phyloP scores from a whole-genome alignment of 257 asterid genomes.

The Ophiorrhiza pumila region DNA sequence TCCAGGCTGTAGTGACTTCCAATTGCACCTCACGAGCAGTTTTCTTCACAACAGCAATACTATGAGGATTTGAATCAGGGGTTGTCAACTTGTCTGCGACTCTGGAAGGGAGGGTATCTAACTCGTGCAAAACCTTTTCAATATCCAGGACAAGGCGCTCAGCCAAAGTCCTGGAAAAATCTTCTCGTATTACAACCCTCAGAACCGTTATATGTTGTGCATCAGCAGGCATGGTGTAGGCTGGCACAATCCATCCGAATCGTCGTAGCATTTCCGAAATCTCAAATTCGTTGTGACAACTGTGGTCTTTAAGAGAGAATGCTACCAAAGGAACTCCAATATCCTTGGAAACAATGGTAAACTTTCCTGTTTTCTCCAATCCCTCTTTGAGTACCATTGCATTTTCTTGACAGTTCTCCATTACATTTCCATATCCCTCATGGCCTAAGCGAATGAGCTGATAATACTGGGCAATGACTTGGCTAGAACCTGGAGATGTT shows the following conservation, averaged over 20 bases:
- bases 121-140: constrained; percentile 67
- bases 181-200: constrained; percentile 80
- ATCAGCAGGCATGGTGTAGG: constrained; percentile 86
- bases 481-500: constrained; percentile 63
- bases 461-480: constrained; percentile 85
- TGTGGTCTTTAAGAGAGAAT: constrained; percentile 73
- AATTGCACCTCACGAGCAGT: constrained; percentile 54
- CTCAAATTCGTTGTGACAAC: constrained; percentile 70
- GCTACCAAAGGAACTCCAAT: constrained; percentile 87
- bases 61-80: constrained; percentile 16
- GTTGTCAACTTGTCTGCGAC: constrained; percentile 41
- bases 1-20: constrained; percentile 74
- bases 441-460: constrained; percentile 76
- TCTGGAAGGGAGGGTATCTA: constrained; percentile 62
- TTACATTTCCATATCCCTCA: constrained; percentile 75
- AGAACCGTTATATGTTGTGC: constrained; percentile 79
- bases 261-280: constrained; percentile 68
- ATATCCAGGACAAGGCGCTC: constrained; percentile 73
- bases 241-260: constrained; percentile 85
- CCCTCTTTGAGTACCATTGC: constrained; percentile 63
- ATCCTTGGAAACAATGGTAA: constrained; percentile 74
- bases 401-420: constrained; percentile 85
- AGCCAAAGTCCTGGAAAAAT: constrained; percentile 75
- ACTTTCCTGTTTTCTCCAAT: constrained; percentile 63
- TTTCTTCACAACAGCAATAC: constrained; percentile 36